Base-by-base conservation (phyloP, 2,329 filamentous ascomycete genomes). In the Mycosphaerella sp. region DNA sequence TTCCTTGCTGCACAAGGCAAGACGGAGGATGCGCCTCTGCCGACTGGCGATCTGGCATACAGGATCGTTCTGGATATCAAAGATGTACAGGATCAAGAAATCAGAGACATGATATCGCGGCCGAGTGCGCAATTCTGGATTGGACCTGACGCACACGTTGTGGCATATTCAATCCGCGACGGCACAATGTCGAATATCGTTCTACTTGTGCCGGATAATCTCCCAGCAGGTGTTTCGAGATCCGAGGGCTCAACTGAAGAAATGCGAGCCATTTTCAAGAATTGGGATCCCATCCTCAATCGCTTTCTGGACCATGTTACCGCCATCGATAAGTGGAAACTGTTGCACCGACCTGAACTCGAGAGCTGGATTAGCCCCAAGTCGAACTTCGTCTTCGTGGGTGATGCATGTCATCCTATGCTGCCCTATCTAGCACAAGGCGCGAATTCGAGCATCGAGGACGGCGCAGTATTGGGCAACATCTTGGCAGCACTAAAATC, bases 371-470 rank as follows among this genome's bases (percentile, higher is more conserved):
- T 80, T 0, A 80, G 76, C 52, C 66, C 74, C 0, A 64, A 70
- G 49, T 74, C 70, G 0, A 81, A 78, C 27, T 72, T 82, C 35
- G 66, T 72, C 46, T 69, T 71, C 64, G 71, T 69, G 1, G 82
- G 82, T 4, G 82, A 85, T 57, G 72, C 79, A 1, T 84, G 80
- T 53, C 82, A 84, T 34, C 43, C 52, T 12, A 56, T 59, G 58
- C 49, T 60, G 4, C 56, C 56, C 6, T 60, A 60, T 36, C 71
- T 81, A 25, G 83, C 79, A 0, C 84, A 82, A 65, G 83, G 84
- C 0, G 84, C 84, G 12, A 85, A 85, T 61, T 82, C 77, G 0
- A 78, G 79, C 0, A 71, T 87, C 1, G 84, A 87, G 62, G 84
- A 87, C 47, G 84, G 82, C 0, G 81, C 82, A 0, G 81, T 84